phyloP scores from a whole-genome alignment of 2,329 filamentous ascomycete genomes.

The Mycocentrospora acerina region DNA sequence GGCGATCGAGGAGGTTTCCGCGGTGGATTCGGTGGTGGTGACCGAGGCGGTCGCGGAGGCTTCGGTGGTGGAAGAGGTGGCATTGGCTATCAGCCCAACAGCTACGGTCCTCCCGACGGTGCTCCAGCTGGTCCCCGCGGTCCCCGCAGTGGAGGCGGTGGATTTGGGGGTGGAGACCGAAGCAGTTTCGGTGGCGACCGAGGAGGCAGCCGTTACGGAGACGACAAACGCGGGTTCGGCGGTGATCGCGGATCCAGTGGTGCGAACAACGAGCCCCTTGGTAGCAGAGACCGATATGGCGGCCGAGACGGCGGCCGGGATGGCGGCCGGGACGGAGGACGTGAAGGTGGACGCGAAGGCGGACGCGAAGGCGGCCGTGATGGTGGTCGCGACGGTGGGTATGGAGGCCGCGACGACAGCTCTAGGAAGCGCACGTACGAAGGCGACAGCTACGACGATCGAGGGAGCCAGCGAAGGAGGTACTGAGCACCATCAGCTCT shows the following conservation, averaged over 20 bases:
- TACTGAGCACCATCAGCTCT: slow-evolving; percentile 48
- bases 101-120: slow-evolving; percentile 49
- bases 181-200: slow-evolving; percentile 42
- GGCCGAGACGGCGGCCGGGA: slow-evolving; percentile 27
- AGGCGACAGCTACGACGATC: slow-evolving; percentile 77
- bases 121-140: slow-evolving; percentile 52
- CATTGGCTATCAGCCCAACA: slow-evolving; percentile 47
- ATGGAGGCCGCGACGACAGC: slow-evolving; percentile 42
- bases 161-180: slow-evolving; percentile 40
- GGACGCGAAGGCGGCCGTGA: slow-evolving; percentile 23
- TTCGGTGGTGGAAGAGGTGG: slow-evolving; percentile 48
- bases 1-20: slow-evolving; percentile 33
- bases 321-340: slow-evolving; percentile 34
- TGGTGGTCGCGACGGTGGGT: slow-evolving; percentile 38
- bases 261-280: slow-evolving; percentile 83
- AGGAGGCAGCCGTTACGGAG: slow-evolving; percentile 28
- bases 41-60: slow-evolving; percentile 40
- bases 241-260: slow-evolving; percentile 56
- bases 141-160: slow-evolving; percentile 37
- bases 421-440: slow-evolving; percentile 65
- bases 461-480: slow-evolving; percentile 57
- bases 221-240: slow-evolving; percentile 22
- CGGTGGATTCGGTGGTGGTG: slow-evolving; percentile 55
- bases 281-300: slow-evolving; percentile 55
- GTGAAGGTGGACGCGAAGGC: slow-evolving; percentile 37